phyloP scores from a whole-genome alignment of 2,329 filamentous ascomycete species.

The Paecilomyces dactylethromorphus region DNA sequence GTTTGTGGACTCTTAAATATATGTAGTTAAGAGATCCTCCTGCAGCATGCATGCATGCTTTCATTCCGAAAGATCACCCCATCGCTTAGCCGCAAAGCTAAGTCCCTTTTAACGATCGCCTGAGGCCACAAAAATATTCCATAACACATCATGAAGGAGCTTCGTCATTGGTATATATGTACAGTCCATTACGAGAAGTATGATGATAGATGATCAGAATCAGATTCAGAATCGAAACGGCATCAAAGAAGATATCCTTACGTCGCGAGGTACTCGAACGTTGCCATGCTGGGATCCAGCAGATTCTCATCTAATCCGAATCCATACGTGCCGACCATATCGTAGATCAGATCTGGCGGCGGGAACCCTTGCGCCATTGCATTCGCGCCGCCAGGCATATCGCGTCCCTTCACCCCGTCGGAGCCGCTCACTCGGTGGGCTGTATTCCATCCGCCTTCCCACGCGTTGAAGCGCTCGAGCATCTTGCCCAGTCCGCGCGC shows the following conservation, averaged over 20 bases:
- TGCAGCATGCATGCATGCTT: no score
- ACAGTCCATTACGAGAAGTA: background rate
- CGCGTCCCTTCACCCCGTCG: conserved; percentile 8
- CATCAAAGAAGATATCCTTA: conserved; percentile 5
- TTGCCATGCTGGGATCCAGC: conserved; percentile 35
- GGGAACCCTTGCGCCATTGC: conserved; percentile 36
- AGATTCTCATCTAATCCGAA: conserved; percentile 36
- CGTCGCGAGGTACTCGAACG: conserved; percentile 33
- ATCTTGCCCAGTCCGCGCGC: conserved; percentile 35
- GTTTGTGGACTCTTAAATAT: no score
- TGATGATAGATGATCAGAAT: background rate
- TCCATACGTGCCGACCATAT: conserved; percentile 38
- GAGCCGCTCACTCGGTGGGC: background rate
- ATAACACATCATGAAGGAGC: no score
- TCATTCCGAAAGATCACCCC: no score
- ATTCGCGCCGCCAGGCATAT: conserved; percentile 34
- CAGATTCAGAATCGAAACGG: background rate
- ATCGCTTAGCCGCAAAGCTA: no score
- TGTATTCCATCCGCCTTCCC: conserved; percentile 28
- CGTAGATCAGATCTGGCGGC: conserved; percentile 35
- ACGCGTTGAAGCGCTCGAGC: conserved; percentile 35
- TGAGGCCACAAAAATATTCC: no score
- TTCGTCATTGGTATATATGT: background rate
- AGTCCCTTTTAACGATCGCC: no score
- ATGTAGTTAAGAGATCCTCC: no score